Evolutionary conservation across 2,329 filamentous ascomycete genomes (phyloP), one percentile per base, ranked within the genome.

Genomic region (Chaetomium strumarium): DNA sequence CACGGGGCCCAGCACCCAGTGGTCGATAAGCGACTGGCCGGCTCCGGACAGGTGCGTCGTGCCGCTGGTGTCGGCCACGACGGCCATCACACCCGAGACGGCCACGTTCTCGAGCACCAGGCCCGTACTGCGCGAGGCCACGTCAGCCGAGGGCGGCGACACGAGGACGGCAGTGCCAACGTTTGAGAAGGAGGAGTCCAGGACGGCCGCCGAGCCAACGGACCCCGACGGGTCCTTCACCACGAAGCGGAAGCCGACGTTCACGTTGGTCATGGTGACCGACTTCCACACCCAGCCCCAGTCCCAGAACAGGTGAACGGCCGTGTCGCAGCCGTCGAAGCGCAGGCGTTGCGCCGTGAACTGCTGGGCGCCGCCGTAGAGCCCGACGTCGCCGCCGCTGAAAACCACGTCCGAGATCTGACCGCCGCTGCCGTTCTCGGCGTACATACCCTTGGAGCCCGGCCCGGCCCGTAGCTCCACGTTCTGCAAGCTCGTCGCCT

Each of bases 61-160:
- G 33, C 58, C 62, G 8, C 20, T 37, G 2, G 40, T 58, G 34
- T 61, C 58, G 10, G 43, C 50, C 2, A 62, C 55, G 20, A 42
- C 58, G 1, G 17, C 45, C 2, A 19, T 13, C 14, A 70, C 68
- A 5, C 70, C 70, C 19, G 67, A 67, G n/a, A 83, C 64, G 11
- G 66, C 62, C 9, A 83, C 68, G 49, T 81, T 83, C 57, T 84
- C 80, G 40, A 83, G 56, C 12, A 79, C 73, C 31, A 83, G 10
- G 38, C 57, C 53, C 9, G 58, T 63, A n/a, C 30, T 60, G 10
- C 56, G 47, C 1, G 41, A 36, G 7, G 29, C 47, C 11, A 2
- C 8, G 4, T 12, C 33, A 5, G 14, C 16, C 4, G 43, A 14
- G 29, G 49, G 41, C 6, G 51, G 49, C 1, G 29, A 14, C 0